Evolutionary conservation across 805 yeast species (phyloP), one percentile per base, ranked within the genome.

Genomic region (Scheffersomyces stipitis): DNA sequence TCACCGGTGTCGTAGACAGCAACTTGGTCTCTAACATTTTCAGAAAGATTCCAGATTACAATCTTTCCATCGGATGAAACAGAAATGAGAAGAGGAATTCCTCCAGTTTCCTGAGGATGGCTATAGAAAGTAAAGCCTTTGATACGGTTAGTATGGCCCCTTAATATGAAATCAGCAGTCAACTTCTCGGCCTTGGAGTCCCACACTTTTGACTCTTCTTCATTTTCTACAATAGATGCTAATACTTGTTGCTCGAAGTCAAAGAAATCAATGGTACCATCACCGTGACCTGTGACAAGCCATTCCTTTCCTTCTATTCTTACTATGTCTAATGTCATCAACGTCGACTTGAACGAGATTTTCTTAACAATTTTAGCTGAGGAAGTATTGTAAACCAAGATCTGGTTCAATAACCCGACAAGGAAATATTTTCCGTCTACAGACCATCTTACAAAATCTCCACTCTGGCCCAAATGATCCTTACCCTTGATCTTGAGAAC

Each of bases 41-140:
- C 64, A 2, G 48, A 30, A 14, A 69, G 46, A 56, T 90, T 84
- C 96, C 97, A 91, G 3, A 91, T 85, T 5, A 93, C 95, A 35
- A 91, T 83, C 52, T 78, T 85, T 17, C 98, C 98, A 60, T 91
- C 98, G 0, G 97, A 86, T 0, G 96, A 86, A 9, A 89, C 86
- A 2, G 96, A 83, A 0, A 86, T 75, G 52, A 93, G 60, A 53
- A 74, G 84, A 4, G 71, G 69, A 15, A 54, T 45, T 17, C 46
- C 51, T 29, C 44, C 37, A 18, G 70, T 58, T 14, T 66, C 70
- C 3, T 33, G 34, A 10, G 72, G 68, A 26, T 68, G 63, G 17
- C 52, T 48, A 50, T 72, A 75, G 32, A 80, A 68, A 14, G 80
- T 66, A 48, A 93, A 72, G 45, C 82, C 95, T 62, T 91, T 91